Evolutionary conservation across 208 protist species (phyloP).

Genomic region (Acanthamoeba healyi): DNA sequence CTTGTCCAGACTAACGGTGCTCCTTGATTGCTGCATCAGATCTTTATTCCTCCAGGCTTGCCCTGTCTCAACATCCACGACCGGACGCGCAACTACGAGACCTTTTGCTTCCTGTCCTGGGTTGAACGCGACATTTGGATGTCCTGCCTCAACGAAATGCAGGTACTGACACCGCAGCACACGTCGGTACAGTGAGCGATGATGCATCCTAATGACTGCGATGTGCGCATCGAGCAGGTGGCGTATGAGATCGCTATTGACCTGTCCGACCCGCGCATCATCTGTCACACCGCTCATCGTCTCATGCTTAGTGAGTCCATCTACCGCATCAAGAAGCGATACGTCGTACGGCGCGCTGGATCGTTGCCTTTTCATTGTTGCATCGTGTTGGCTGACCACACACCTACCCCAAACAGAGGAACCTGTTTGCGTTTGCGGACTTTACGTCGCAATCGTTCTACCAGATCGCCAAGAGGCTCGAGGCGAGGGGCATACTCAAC

Average conservation of each 20-base stretch:
- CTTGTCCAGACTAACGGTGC: neutral
- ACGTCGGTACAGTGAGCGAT: too few species aligned
- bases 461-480: neutral
- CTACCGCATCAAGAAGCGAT: slow-evolving; percentile 3
- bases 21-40: neutral
- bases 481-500: neutral
- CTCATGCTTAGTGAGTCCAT: slow-evolving; percentile 7
- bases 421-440: neutral
- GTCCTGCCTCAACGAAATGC: slow-evolving; percentile 50
- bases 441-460: slow-evolving; percentile 7
- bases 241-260: slow-evolving; percentile 26
- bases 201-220: neutral
- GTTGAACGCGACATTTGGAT: slow-evolving; percentile 22
- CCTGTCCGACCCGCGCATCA: slow-evolving; percentile 21
- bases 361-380: neutral
- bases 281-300: slow-evolving; percentile 27
- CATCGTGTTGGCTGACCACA: neutral
- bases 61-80: slow-evolving; percentile 18
- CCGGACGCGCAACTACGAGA: neutral
- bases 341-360: neutral
- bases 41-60: slow-evolving; percentile 16
- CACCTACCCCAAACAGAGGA: neutral
- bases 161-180: too few species aligned
- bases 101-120: slow-evolving; percentile 34
- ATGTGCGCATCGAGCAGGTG: neutral